These are phyloP conservation scores for Pyricularia sp. DNA, from an alignment of 2,329 filamentous ascomycete species.

Conservation along the genomic window DNA sequence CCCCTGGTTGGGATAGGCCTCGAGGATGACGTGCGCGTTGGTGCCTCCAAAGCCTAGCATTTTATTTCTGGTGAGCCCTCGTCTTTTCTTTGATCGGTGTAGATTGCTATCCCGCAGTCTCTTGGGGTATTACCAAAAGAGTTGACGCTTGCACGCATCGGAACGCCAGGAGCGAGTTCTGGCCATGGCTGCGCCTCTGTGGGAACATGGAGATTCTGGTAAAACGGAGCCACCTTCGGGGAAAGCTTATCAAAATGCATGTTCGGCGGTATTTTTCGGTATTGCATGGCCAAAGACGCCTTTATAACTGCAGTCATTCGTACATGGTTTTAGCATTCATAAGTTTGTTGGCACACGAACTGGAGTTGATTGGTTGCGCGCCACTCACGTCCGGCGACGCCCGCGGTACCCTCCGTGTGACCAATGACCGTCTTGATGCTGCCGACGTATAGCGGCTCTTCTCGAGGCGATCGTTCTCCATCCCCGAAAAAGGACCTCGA, in stretches of 20 bases:
- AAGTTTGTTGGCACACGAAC: neutral
- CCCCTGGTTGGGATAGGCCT: neutral
- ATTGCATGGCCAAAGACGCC: slow-evolving; percentile 2
- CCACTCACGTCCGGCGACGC: slow-evolving; percentile 19
- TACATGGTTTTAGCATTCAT: neutral
- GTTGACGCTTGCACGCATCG: slow-evolving; percentile 10
- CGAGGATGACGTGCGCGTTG: slow-evolving; percentile 15
- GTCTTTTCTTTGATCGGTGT: too few relatives aligned
- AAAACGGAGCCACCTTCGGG: slow-evolving; percentile 13
- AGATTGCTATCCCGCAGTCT: too few relatives aligned
- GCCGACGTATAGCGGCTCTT: slow-evolving; percentile 18
- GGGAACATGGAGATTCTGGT: slow-evolving; percentile 11
- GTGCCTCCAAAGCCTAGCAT: slow-evolving; percentile 12
- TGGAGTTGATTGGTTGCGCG: slow-evolving; percentile 20
- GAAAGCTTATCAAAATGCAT: neutral
- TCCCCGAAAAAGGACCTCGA: neutral
- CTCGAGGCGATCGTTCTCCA: neutral
- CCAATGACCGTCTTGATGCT: slow-evolving; percentile 28
- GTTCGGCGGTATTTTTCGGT: neutral
- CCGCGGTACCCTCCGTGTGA: slow-evolving; percentile 34
- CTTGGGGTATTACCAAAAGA: slow-evolving; percentile 10
- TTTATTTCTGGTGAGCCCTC: neutral
- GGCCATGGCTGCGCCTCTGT: neutral
- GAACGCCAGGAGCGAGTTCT: neutral
- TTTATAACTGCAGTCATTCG: slow-evolving; percentile 14